Evolutionary conservation across 257 asterid species (phyloP), one percentile per base, ranked within the genome.

Genomic region (Solanum clarkiae): DNA sequence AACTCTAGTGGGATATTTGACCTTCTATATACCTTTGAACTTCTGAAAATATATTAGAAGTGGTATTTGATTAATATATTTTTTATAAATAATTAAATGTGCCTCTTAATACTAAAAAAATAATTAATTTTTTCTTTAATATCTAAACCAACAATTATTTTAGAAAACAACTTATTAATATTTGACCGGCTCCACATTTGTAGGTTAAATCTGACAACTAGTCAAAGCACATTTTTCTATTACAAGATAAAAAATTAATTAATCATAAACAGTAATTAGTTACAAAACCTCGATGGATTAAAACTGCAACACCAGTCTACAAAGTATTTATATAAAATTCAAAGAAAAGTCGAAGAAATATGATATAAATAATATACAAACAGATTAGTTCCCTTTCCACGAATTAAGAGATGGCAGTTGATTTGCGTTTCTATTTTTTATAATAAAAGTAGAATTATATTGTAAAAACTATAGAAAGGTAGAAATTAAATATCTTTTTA

Each of bases 141-240:
- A 32, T 32, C 36, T 32, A 32, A 32, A 32, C 36, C 36, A 32
- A 32, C 36, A 32, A 32, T 32, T 32, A 32, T 32, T 32, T 32
- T 32, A 32, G 36, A 2, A 32, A 32, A 32, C 36, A 22, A 62
- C 13, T 8, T 8, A 24, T 29, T 62, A 1, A 22, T 22, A 62
- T 22, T 12, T 63, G 5, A 40, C 32, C 10, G 1, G 42, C 13
- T 11, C 6, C 42, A 63, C 47, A 15, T 15, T 32, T 66, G 1
- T 16, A 24, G 45, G 77, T 36, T 49, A 68, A 68, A 32, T 15
- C 16, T 32, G 7, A 68, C 77, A 36, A 22, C 51, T 16, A 36
- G 59, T 74, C 15, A 75, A 75, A 75, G 22, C 81, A 75, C 81
- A 14, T n/a, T 3, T 74, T 47, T 22, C 80, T 44, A 71, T 44